Conservation (phyloP, 768 basidiomycete genomes). For the Naganishia vishniacii region DNA sequence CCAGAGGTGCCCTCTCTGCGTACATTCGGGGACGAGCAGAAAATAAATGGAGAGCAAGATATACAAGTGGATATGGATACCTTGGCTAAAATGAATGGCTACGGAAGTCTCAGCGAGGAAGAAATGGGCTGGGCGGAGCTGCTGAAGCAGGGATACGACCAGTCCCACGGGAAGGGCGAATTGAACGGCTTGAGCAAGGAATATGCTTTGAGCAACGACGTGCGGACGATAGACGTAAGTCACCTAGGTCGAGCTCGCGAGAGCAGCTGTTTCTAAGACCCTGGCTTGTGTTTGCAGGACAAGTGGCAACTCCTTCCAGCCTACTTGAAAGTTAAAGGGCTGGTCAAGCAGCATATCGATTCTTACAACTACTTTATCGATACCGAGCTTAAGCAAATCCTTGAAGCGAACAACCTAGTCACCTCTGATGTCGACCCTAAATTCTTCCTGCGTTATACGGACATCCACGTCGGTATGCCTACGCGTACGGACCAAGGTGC, state of each 20-base stretch:
- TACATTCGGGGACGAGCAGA: too few species aligned
- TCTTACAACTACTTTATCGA: slow-evolving; percentile 99
- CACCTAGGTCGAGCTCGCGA: slow-evolving; percentile 13
- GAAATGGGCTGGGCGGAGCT: slow-evolving; percentile 48
- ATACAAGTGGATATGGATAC: not conserved
- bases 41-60: too few species aligned
- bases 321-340: slow-evolving; percentile 92
- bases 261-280: not conserved
- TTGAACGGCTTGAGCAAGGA: slow-evolving; percentile 55
- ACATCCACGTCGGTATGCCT: slow-evolving; percentile 88
- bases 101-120: slow-evolving; percentile 34
- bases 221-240: slow-evolving; percentile 81
- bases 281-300: slow-evolving; percentile 57
- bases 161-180: slow-evolving; percentile 26
- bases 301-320: slow-evolving; percentile 98
- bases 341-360: slow-evolving; percentile 98
- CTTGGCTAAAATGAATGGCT: slow-evolving; percentile 28
- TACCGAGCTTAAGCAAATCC: slow-evolving; percentile 90
- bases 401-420: slow-evolving; percentile 52
- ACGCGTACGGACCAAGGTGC: slow-evolving; percentile 65
- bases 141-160: slow-evolving; percentile 35
- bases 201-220: slow-evolving; percentile 70
- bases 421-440: slow-evolving; percentile 88
- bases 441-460: slow-evolving; percentile 93
- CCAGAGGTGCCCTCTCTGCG: not conserved